phyloP scores from a whole-genome alignment of 1,284 basidiomycete genomes.

The Ceratobasidium sp. region DNA sequence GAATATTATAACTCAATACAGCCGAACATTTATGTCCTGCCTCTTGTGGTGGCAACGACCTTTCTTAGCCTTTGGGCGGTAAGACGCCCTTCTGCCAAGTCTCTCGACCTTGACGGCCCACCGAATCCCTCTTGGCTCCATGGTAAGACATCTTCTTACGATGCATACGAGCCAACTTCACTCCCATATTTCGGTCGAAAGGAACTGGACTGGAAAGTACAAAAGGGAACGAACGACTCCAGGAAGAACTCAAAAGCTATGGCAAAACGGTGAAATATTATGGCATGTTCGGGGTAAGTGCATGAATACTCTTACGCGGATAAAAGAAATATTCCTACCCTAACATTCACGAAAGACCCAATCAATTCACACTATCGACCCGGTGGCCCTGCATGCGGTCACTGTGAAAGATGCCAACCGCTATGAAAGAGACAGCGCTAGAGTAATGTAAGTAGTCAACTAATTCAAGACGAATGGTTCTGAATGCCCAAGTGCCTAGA shows the following conservation, averaged over 20 bases:
- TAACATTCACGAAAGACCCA: too few species aligned
- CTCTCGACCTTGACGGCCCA: conserved; percentile 1
- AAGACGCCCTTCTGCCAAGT: background rate
- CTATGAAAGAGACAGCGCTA: conserved; percentile 63
- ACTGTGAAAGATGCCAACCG: conserved; percentile 61
- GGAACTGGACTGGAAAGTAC: too few species aligned
- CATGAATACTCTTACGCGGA: too few species aligned
- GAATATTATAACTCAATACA: too few species aligned
- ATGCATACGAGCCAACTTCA: background rate
- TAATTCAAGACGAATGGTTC: too few species aligned
- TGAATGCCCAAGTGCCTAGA: conserved; percentile 19
- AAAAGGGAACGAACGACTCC: background rate
- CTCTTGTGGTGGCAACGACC: background rate
- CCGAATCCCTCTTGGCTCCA: conserved; percentile 1
- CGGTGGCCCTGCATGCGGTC: conserved; percentile 60
- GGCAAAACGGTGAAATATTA: background rate
- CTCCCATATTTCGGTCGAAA: too few species aligned
- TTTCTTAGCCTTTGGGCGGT: background rate
- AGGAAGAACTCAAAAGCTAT: background rate
- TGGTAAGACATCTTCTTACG: background rate
- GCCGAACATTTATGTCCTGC: too few species aligned
- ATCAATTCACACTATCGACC: conserved; percentile 63
- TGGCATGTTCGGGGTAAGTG: background rate
- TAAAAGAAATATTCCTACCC: too few species aligned
- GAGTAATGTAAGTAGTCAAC: conserved; percentile 47